Evolutionary conservation across 495 filamentous ascomycete species (phyloP), one percentile per base, ranked within the genome.

Genomic region (Tuber borchii): DNA sequence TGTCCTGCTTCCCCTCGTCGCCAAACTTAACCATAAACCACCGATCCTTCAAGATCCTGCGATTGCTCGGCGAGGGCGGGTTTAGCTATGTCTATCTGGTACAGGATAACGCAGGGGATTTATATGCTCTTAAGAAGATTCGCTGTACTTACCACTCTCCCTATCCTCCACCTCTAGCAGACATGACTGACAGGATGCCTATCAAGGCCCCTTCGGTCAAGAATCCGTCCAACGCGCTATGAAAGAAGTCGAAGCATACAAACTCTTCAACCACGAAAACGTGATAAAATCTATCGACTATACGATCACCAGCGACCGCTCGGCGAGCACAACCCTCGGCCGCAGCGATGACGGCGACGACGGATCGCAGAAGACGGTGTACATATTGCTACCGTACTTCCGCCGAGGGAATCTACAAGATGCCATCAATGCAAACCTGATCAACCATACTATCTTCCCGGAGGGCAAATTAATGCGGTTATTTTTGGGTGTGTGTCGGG

Each of bases 61-160:
- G 95, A 73, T 86, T 99, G 48, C 88, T 99, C 14, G 95, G 95
- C 82, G 95, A 97, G 90, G 95, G 95, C 84, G 95, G 95, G 76
- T 99, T 98, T 87, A 95, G 92, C 79, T 98, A 98, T 84, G 95
- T 99, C 76, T 99, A 99, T 85, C 92, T 99, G 73, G 95, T 99
- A 44, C 92, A 97, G 88, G 93, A 96, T 82, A 94, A 91, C 68
- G 91, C 88, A 71, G 90, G 91, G 37, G 89, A 93, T 76, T 88
- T 97, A 61, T 97, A 94, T 85, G 95, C 95, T 10, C 89, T 99
- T 45, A 99, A 99, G 85, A 98, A 98, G 86, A 99, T 99, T 83
- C 90, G 95, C 80, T 99, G 93, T 81, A 81, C 69, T 34, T 65
- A 5, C 56, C 10, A 6, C 56, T 8, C 34, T 48, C 39, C 70